A percentile compares a stretch with the other conserved stretches of the same genome.
Evolutionary conservation across 495 filamentous ascomycete genomes (phyloP).

Genomic region (Tuber microsphaerosporum): DNA sequence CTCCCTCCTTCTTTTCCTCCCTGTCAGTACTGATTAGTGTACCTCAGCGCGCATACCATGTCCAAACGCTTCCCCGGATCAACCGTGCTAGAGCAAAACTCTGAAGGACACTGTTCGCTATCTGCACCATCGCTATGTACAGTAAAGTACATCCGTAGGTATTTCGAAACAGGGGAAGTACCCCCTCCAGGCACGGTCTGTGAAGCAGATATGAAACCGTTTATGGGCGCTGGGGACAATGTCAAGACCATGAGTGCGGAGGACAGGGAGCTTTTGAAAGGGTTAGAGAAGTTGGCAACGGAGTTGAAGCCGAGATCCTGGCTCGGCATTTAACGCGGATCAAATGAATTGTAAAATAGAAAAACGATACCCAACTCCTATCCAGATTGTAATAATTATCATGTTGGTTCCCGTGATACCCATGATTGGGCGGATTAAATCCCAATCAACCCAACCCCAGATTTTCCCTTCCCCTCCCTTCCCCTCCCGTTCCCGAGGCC

Average conservation of each 20-base stretch:
- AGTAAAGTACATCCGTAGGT: conserved; percentile 21
- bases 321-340: neutral
- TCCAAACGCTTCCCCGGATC: conserved; percentile 49
- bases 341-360: neutral
- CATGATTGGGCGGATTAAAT: neutral
- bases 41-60: conserved; percentile 48
- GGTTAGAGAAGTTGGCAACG: conserved; percentile 10
- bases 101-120: conserved; percentile 42
- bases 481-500: neutral
- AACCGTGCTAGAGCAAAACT: conserved; percentile 52
- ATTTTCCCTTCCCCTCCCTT: neutral
- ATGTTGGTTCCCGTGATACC: neutral
- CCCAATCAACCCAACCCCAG: neutral
- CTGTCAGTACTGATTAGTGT: neutral
- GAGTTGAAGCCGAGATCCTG: conserved; percentile 19
- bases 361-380: neutral
- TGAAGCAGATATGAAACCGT: conserved; percentile 27
- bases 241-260: conserved; percentile 16
- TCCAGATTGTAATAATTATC: neutral
- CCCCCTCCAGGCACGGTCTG: conserved; percentile 25
- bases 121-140: conserved; percentile 32
- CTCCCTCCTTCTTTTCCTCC: neutral
- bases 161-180: conserved; percentile 29
- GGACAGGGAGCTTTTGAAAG: conserved; percentile 18
- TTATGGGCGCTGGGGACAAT: conserved; percentile 12